Base-by-base conservation (phyloP, 768 basidiomycete genomes). In the Russula sp. region DNA sequence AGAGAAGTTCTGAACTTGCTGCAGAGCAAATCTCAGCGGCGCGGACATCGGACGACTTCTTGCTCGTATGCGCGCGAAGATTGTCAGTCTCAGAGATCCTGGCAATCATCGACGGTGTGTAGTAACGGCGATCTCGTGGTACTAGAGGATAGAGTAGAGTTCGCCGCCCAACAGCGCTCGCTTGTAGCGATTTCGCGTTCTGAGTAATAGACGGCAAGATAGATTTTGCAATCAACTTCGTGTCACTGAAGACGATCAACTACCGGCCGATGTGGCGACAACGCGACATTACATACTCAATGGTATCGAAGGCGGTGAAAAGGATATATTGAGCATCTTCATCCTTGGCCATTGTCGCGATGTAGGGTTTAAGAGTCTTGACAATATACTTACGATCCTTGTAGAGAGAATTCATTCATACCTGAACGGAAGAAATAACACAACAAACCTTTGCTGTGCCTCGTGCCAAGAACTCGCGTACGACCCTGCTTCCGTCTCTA, bases 321-420 rank as follows among this genome's bases (percentile, higher is more conserved):
- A 97, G 74, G 2, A 95, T 91, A 25, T 90, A 76, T 68, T 95
- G 93, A 0, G 94, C 94, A 65, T 97, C 92, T 48, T 93, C 90
- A 66, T 94, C 91, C 45, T 81, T 78, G 68, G 88, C 90, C 82
- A 97, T 93, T 2, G 88, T 85, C 70, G 89, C 87, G 29, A 95
- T 78, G 67, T 97, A 93, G 1, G 93, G 92, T 67, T 93, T 94
- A 54, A 98, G 79, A 6, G 83, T 81, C 76, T 95, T 95, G 57
- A 96, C 77, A 55, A 95, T 91, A 65, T 87, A 86, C 80, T 97
- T 98, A 58, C 94, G 83, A 71, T 97, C 93, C 88, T 89, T 10
- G 36, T 13, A 9, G 39, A 10, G n/a, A 25, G 0, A 8, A 14
- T 32, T 29, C 11, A 22, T 5, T 13, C 34, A 60, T 41, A 25